A percentile compares a stretch with the other conserved stretches of the same genome.
Evolutionary conservation across 2,329 filamentous ascomycete genomes (phyloP).

Genomic region (Gremmenia infestans): DNA sequence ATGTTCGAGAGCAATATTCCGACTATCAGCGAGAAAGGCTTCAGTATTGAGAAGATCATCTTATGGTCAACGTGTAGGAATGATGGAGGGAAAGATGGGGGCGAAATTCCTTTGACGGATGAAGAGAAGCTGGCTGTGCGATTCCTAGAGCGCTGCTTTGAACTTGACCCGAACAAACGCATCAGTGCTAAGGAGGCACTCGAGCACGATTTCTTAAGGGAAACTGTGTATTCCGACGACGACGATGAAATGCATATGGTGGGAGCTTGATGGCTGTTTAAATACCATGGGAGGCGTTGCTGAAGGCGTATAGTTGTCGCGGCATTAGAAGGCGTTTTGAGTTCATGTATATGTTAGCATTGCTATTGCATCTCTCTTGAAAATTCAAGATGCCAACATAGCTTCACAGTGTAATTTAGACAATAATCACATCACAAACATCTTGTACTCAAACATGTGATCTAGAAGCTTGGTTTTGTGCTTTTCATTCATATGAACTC

Average conservation of each 20-base stretch:
- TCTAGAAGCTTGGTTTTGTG: slow-evolving; percentile 9
- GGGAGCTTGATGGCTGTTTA: slow-evolving; percentile 7
- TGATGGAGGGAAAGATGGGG: slow-evolving; percentile 48
- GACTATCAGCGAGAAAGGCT: slow-evolving; percentile 79
- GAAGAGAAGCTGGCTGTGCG: slow-evolving; percentile 70
- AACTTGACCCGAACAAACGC: slow-evolving; percentile 67
- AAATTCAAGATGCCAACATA: slow-evolving; percentile 15
- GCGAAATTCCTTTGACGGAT: slow-evolving; percentile 46
- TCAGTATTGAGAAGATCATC: slow-evolving; percentile 87
- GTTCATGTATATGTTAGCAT: slow-evolving; percentile 15
- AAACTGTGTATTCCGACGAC: slow-evolving; percentile 46
- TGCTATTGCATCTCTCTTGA: slow-evolving; percentile 5
- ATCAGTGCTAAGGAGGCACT: slow-evolving; percentile 74
- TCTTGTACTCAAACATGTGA: not conserved
- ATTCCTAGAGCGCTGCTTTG: slow-evolving; percentile 68
- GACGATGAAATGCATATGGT: slow-evolving; percentile 45
- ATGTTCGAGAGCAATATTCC: slow-evolving; percentile 91
- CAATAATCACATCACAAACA: slow-evolving; percentile 2
- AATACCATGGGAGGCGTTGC: slow-evolving; percentile 8
- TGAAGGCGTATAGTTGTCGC: slow-evolving; percentile 6
- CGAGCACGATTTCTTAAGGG: slow-evolving; percentile 62
- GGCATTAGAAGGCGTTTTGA: slow-evolving; percentile 8
- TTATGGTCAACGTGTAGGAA: slow-evolving; percentile 86
- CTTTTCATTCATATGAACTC: slow-evolving; percentile 19
- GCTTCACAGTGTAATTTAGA: slow-evolving; percentile 8